Base-by-base conservation (phyloP, 2,329 filamentous ascomycete genomes). In the Cladosporium phlei region DNA sequence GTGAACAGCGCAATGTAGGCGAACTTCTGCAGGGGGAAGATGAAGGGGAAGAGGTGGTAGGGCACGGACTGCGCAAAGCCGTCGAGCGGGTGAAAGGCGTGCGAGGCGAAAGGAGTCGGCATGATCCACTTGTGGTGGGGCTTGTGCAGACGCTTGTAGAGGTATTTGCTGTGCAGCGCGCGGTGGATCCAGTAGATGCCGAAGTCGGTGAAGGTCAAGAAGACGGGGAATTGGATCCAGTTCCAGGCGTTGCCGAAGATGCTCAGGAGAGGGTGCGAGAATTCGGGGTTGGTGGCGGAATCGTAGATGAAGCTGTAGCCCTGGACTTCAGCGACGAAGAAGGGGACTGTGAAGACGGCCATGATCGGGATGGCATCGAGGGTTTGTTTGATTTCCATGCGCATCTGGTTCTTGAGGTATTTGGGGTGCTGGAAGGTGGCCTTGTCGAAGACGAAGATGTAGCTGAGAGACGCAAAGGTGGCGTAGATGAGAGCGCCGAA, bases 41-140 rank as follows among this genome's bases (percentile, higher is more conserved):
- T 66, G 70, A 96, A 88, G 3, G 90, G 88, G 72, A 91, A 96
- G 56, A 95, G 59, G 71, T 97, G 91, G 72, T 97, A 97, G 1
- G 91, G 91, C 37, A 95, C 66, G 51, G 85, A 86, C 73, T 97
- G 91, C 9, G 82, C 78, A 70, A 85, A 96, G 62, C 91, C 91
- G 63, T 97, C 91, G 43, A 96, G 66, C 1, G 91, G 90, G 73
- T 97, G 89, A 78, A 97, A 97, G 48, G 91, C 91, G 64, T 95
- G 86, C 58, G 85, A 89, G 32, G 91, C 90, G 66, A 81, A 96
- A 0, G 91, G 91, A 3, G 88, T 95, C 3, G 91, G 91, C 88
- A 96, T 94, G 70, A 97, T 96, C 91, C 91, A 97, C 75, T 95
- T 96, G 82, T 97, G 91, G 71, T 97, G 91, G 55, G 89, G 85